A percentile compares a stretch with the other conserved stretches of the same genome.
phyloP scores from a whole-genome alignment of 768 basidiomycete species.

The Sarcomyxa edulis region DNA sequence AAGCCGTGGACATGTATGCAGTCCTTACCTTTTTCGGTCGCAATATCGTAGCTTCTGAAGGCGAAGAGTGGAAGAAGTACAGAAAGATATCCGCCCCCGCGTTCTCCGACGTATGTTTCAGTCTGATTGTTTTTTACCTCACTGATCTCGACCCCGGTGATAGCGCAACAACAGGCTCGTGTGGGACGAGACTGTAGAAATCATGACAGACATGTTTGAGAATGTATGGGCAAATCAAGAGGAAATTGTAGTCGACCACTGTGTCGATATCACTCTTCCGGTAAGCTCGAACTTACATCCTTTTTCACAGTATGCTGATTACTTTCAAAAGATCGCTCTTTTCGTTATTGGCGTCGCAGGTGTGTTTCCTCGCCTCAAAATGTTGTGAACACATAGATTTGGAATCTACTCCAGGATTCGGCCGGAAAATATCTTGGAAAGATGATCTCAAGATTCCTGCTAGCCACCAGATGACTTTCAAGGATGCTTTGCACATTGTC shows the following conservation, averaged over 20 bases:
- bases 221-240: slow-evolving; percentile 43
- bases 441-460: slow-evolving; percentile 31
- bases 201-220: slow-evolving; percentile 36
- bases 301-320: slow-evolving; percentile 7
- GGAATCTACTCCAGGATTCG: slow-evolving; percentile 35
- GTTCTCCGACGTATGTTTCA: slow-evolving; percentile 59
- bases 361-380: slow-evolving; percentile 11
- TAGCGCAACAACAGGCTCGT: slow-evolving; percentile 44
- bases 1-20: too few relatives aligned
- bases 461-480: slow-evolving; percentile 44
- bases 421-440: slow-evolving; percentile 42
- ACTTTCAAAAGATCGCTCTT: slow-evolving; percentile 39
- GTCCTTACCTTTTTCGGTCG: slow-evolving; percentile 46
- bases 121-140: slow-evolving; percentile 8
- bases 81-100: slow-evolving; percentile 59
- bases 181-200: slow-evolving; percentile 40
- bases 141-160: neutral
- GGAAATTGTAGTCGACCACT: slow-evolving; percentile 37
- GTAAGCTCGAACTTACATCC: slow-evolving; percentile 22
- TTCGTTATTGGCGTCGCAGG: slow-evolving; percentile 53
- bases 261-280: slow-evolving; percentile 47
- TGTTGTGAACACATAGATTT: neutral
- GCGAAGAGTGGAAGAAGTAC: slow-evolving; percentile 61
- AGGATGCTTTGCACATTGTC: slow-evolving; percentile 39
- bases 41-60: slow-evolving; percentile 64